Evolutionary conservation across 805 yeast species (phyloP), one percentile per base, ranked within the genome.

Genomic region (Lipomyces sp.): DNA sequence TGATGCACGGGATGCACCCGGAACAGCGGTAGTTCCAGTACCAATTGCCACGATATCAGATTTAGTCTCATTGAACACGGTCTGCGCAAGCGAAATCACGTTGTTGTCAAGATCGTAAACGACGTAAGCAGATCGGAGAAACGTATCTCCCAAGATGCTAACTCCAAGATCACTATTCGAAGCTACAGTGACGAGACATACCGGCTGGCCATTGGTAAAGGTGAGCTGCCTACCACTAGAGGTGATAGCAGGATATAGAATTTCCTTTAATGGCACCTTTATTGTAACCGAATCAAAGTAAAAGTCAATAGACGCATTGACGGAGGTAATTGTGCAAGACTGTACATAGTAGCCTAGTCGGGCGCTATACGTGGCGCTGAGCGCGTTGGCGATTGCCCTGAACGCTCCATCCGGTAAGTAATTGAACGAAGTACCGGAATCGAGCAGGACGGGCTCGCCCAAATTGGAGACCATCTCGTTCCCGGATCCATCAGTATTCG

Each of bases 101-200:
- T 75, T 76, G 71, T 82, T 83, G 32, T 87, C 90, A 59, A 88
- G 78, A 75, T 90, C 90, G 75, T 83, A 87, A 15, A 87, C 91
- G 34, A 84, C 83, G 74, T 89, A 90, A 3, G 87, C 88, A 50
- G 84, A 82, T 62, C 90, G 80, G 69, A 90, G 77, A 73, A 89
- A 84, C 57, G 84, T 82, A 74, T 88, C 92, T 10, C 95, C 95
- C 48, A 90, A 79, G 63, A 87, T 80, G 29, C 53, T 48, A n/a
- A 59, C 64, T 18, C 71, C 67, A 53, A 72, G 72, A 78, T 76
- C 65, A 64, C 59, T 42, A 72, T 77, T 37, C 73, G 77, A 30
- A 75, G 72, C n/a, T 24, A 75, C 69, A 13, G 75, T 73, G 48
- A 77, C 62, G 7, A 69, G 63, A 53, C 76, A 73, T 34, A 65